Conservation (phyloP, 306 rosid genomes). For the Medicago arabica region DNA sequence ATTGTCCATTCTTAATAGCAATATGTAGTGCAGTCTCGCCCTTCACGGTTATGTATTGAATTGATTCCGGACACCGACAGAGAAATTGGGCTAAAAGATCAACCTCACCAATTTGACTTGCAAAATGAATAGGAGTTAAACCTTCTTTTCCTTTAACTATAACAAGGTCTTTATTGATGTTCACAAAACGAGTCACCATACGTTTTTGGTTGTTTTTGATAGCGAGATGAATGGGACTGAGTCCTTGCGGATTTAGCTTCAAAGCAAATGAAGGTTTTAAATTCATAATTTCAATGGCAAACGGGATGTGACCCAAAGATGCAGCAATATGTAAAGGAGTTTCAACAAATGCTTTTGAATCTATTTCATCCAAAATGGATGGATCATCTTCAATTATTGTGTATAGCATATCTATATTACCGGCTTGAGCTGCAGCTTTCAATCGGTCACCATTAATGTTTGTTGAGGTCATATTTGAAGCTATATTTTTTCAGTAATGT, state of each 20-base stretch:
- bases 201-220: background rate
- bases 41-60: background rate
- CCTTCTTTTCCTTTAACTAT: background rate
- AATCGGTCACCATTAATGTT: background rate
- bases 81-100: background rate
- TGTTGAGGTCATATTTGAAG: background rate
- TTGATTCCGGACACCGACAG: background rate
- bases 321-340: background rate
- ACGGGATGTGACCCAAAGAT: background rate
- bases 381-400: too few species aligned
- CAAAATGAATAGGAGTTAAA: background rate
- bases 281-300: background rate
- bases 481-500: too few species aligned
- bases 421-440: background rate
- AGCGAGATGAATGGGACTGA: background rate
- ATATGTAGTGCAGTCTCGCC: background rate
- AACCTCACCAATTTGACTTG: background rate
- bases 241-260: background rate
- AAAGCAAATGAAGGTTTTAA: background rate
- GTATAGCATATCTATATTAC: background rate
- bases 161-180: background rate
- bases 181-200: background rate
- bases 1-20: background rate
- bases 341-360: too few species aligned
- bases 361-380: too few species aligned